A percentile compares a stretch with the other conserved stretches of the same genome.
Conservation (phyloP, 345 rosid species). For the Garcia nutans region DNA sequence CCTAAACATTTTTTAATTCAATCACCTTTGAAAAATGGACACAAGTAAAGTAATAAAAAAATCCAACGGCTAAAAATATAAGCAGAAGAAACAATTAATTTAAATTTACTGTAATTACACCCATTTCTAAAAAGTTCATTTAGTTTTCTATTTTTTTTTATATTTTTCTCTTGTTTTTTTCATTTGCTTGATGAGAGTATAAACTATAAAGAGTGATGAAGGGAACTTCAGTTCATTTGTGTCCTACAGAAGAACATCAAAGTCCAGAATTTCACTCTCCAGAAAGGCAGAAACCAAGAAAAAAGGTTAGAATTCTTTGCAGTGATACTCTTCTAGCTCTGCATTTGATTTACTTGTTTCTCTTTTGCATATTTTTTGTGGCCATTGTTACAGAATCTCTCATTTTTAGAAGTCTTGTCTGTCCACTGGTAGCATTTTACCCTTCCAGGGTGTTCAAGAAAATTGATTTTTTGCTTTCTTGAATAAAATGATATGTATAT, state of each 20-base stretch:
- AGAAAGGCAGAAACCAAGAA: background rate
- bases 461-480: background rate
- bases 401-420: background rate
- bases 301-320: constrained; percentile 22
- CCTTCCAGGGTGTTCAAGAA: background rate
- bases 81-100: constrained; percentile 9
- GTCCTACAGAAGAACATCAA: constrained; percentile 3
- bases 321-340: background rate
- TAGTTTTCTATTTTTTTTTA: background rate
- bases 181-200: background rate
- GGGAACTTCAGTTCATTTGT: constrained; percentile 14
- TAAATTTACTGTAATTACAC: no score
- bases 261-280: constrained; percentile 8
- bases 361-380: constrained; percentile 5
- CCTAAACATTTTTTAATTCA: background rate
- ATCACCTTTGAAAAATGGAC: constrained; percentile 4
- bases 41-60: constrained; percentile 10
- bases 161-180: background rate
- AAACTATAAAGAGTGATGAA: constrained; percentile 20
- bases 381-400: constrained; percentile 1
- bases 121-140: background rate
- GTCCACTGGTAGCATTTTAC: background rate
- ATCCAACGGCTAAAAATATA: constrained; percentile 40
- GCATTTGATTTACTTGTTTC: constrained; percentile 6
- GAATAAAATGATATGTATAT: background rate